These are phyloP conservation scores for Calocybe gangraenosa DNA, from an alignment of 768 basidiomycete genomes.

Conservation along the genomic window DNA sequence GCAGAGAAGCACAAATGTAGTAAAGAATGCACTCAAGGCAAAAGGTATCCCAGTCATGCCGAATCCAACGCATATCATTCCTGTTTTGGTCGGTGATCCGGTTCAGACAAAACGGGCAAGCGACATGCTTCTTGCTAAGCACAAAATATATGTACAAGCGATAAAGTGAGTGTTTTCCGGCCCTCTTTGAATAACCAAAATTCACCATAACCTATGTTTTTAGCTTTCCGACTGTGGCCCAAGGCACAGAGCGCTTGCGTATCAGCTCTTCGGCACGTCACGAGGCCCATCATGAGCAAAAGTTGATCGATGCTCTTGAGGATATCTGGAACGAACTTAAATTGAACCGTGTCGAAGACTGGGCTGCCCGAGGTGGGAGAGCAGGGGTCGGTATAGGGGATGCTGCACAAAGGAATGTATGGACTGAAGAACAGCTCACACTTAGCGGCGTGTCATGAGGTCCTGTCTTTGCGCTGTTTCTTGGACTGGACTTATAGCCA, in stretches of 20 bases:
- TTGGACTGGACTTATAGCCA: too few species aligned
- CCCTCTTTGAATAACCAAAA: neutral
- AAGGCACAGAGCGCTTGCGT: neutral
- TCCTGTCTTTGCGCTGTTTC: too few species aligned
- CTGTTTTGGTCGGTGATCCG: neutral
- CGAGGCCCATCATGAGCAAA: neutral
- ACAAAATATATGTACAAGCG: neutral
- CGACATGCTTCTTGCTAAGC: neutral
- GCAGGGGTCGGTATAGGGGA: neutral
- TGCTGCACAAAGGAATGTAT: too few species aligned
- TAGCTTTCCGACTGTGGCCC: neutral
- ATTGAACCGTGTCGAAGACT: neutral
- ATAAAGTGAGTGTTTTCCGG: neutral
- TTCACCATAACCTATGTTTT: neutral
- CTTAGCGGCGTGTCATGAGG: too few species aligned
- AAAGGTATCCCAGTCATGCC: too few species aligned
- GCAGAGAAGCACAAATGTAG: too few species aligned
- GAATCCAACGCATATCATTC: too few species aligned
- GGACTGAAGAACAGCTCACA: too few species aligned
- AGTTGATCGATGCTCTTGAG: neutral
- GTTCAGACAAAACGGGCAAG: neutral
- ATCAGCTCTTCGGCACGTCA: neutral
- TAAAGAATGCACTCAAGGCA: too few species aligned
- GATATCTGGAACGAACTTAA: neutral
- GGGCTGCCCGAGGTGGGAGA: neutral